Evolutionary conservation across 2,329 filamentous ascomycete genomes (phyloP).

Genomic region (Talaromyces rugulosus): DNA sequence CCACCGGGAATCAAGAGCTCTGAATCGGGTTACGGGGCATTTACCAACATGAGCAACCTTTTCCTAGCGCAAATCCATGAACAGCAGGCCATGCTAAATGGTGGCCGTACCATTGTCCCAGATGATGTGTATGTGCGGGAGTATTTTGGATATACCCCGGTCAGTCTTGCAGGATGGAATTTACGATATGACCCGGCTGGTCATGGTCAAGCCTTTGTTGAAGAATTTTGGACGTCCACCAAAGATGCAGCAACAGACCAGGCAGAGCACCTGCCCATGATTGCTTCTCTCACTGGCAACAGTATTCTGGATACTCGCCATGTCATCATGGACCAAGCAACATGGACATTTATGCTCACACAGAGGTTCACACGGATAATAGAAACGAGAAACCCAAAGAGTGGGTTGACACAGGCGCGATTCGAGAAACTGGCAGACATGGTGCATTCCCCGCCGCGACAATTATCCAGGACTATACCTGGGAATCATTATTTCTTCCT

Average conservation of each 20-base stretch:
- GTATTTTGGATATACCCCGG: constrained; percentile 13
- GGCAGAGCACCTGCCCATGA: constrained; percentile 10
- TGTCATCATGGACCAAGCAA: constrained; percentile 12
- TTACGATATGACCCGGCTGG: constrained; percentile 3
- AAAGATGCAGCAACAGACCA: constrained; percentile 9
- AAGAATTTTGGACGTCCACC: constrained; percentile 6
- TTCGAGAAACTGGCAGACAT: constrained; percentile 8
- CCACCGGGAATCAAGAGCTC: background rate
- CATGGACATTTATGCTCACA: constrained; percentile 12
- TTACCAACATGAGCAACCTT: background rate
- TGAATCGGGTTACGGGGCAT: constrained; percentile 3
- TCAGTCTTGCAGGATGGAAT: constrained; percentile 7
- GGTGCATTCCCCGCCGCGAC: constrained; percentile 7
- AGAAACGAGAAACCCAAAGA: background rate
- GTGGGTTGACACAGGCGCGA: background rate
- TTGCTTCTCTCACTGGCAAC: constrained; percentile 10
- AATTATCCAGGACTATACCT: constrained; percentile 3
- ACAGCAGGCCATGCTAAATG: background rate
- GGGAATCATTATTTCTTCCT: constrained; percentile 23
- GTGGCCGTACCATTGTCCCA: constrained; percentile 8
- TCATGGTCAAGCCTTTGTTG: background rate
- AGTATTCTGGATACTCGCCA: constrained; percentile 12
- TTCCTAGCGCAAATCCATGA: constrained; percentile 7
- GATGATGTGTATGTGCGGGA: constrained; percentile 9
- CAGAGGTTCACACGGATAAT: constrained; percentile 10